Percentiles rank a stretch among this genome's conserved stretches.
phyloP scores from a whole-genome alignment of 129 eudicot genomes.

The Pulicaria dysenterica region DNA sequence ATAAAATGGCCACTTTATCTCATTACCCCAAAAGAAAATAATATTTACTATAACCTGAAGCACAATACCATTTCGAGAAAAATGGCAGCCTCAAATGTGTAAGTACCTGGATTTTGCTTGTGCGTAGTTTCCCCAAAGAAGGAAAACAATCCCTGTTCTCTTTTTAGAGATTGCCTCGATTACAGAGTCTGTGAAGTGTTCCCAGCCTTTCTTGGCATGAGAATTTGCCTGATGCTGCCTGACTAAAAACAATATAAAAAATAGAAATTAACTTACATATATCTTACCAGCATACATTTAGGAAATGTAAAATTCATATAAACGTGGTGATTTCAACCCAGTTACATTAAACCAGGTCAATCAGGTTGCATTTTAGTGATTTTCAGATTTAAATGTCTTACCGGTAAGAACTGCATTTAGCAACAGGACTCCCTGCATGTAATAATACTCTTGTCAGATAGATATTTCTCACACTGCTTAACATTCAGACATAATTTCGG shows the following conservation, averaged over 20 bases:
- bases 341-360: not conserved
- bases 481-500: not conserved
- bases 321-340: not conserved
- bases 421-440: conserved; percentile 77
- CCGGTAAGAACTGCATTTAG: conserved; percentile 96
- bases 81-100: not conserved
- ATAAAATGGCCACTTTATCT: not conserved
- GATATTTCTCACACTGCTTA: not conserved
- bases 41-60: not conserved
- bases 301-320: not conserved
- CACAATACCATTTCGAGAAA: not conserved
- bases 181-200: conserved; percentile 90
- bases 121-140: conserved; percentile 99
- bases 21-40: not conserved
- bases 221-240: conserved; percentile 94
- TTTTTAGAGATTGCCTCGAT: conserved; percentile 75
- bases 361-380: not conserved
- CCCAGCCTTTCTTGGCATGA: conserved; percentile 98
- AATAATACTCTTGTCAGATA: conserved; percentile 24
- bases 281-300: conserved; percentile 12
- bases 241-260: conserved; percentile 42
- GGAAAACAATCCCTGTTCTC: conserved; percentile 81
- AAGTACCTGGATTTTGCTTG: conserved; percentile 83
- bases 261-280: not conserved
- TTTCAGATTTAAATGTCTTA: conserved; percentile 28